Evolutionary conservation across 441 rosid species (phyloP).

Genomic region (Adansonia rubrostipa): DNA sequence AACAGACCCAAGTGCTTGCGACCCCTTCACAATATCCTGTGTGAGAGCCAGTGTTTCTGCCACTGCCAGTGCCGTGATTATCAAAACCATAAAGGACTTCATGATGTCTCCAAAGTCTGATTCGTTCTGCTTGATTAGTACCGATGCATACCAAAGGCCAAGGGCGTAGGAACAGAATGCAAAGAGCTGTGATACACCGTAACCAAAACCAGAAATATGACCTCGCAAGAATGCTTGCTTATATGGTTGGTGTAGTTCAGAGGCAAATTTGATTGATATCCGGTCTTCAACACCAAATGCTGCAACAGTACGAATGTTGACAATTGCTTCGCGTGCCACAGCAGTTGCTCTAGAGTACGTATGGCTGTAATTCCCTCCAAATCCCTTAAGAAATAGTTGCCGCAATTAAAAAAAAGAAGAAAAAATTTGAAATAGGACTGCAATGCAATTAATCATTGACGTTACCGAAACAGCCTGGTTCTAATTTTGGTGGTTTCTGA

Average conservation of each 20-base stretch:
- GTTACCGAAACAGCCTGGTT: neutral
- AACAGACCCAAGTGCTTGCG: constrained; percentile 75
- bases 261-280: constrained; percentile 56
- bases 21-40: constrained; percentile 84
- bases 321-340: constrained; percentile 78
- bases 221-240: constrained; percentile 65
- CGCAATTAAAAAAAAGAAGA: constrained; percentile 32
- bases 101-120: constrained; percentile 62
- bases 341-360: constrained; percentile 71
- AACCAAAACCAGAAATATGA: constrained; percentile 80
- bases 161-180: constrained; percentile 73
- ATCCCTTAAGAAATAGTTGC: constrained; percentile 92
- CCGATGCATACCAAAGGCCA: constrained; percentile 85
- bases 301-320: constrained; percentile 76
- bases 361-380: constrained; percentile 73
- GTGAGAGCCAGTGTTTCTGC: constrained; percentile 86
- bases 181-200: constrained; percentile 67
- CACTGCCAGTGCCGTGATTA: constrained; percentile 62
- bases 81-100: constrained; percentile 72
- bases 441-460: neutral
- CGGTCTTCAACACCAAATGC: constrained; percentile 77
- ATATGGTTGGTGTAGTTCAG: constrained; percentile 63
- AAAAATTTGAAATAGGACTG: neutral
- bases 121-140: constrained; percentile 50
- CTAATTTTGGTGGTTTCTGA: neutral